Conservation (phyloP, 441 rosid species). For the Adansonia grandidieri region DNA sequence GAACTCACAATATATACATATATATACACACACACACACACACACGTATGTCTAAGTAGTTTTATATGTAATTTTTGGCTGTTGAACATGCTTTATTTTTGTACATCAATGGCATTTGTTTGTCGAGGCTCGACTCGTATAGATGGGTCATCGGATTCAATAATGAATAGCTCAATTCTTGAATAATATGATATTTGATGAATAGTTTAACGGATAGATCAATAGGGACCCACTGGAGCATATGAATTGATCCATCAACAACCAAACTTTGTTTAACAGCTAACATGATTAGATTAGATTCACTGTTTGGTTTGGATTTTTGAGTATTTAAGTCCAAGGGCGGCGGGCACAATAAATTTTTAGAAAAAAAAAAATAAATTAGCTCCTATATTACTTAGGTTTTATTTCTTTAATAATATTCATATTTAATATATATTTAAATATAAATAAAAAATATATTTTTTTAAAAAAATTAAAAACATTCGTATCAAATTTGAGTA, state of each 20-base stretch:
- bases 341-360: neutral
- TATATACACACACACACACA: neutral
- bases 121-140: no score
- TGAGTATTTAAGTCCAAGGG: neutral
- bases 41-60: neutral
- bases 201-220: no score
- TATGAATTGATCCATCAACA: neutral
- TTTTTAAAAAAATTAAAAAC: no score
- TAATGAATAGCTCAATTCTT: no score
- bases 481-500: no score
- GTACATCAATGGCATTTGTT: neutral
- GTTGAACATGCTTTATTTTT: neutral
- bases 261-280: neutral
- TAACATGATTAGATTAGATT: neutral
- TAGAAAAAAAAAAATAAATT: no score
- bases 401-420: no score
- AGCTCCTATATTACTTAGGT: no score
- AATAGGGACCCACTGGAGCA: neutral
- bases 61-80: constrained; percentile 22
- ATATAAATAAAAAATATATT: no score
- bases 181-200: no score
- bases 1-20: no score
- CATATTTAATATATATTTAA: neutral
- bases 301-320: neutral
- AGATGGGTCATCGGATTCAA: no score